Evolutionary conservation across 495 filamentous ascomycete genomes (phyloP).

Genomic region (Aspergillus ostianus): DNA sequence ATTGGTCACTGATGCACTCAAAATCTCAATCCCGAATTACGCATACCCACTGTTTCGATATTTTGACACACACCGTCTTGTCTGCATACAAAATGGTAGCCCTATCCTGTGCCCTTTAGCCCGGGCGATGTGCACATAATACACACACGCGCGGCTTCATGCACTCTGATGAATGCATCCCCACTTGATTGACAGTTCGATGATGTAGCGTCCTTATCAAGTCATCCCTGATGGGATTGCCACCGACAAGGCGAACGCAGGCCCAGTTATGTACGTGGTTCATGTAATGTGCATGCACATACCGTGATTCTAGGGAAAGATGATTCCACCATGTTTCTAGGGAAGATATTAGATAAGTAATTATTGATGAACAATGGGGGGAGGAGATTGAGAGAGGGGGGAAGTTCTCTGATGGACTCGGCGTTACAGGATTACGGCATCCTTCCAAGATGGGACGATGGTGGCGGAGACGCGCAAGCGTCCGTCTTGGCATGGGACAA

Average conservation of each 20-base stretch:
- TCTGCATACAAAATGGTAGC: neutral
- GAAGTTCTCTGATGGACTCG: conserved; percentile 10
- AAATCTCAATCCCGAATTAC: neutral
- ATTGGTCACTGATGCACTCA: neutral
- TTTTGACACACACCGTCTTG: neutral
- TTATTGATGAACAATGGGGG: neutral
- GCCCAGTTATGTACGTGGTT: neutral
- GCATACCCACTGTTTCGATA: neutral
- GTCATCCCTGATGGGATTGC: neutral
- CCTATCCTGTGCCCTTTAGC: conserved; percentile 3
- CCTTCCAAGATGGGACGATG: conserved; percentile 19
- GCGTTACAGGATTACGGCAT: conserved; percentile 24
- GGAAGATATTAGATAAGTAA: neutral
- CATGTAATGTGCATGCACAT: neutral
- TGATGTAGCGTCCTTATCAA: neutral
- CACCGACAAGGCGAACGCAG: neutral
- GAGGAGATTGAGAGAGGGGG: too few species aligned
- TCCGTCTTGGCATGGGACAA: conserved; percentile 41
- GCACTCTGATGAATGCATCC: conserved; percentile 14
- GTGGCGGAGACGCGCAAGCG: conserved; percentile 49
- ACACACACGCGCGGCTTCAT: conserved; percentile 9
- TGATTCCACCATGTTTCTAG: neutral
- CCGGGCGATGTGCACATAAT: neutral
- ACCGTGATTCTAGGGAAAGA: neutral
- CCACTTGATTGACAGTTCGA: conserved; percentile 13